Conservation (phyloP, 352 stramenopile species). For the Phytophthora multivora region DNA sequence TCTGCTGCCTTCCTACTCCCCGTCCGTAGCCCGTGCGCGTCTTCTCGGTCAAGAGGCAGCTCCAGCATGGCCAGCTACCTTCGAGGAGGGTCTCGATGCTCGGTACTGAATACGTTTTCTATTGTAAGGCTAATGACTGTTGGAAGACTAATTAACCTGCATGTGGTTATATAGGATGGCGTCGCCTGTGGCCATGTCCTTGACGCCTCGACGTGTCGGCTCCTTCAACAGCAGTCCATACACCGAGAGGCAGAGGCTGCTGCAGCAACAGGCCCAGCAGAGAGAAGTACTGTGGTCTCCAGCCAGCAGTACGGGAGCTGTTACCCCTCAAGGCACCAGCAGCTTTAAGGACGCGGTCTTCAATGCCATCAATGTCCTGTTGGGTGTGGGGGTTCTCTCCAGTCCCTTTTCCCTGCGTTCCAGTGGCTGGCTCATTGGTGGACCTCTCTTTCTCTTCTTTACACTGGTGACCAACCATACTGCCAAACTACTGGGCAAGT, state of each 20-base stretch:
- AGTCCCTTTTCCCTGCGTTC: slow-evolving; percentile 84
- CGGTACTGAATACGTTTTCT: slow-evolving; percentile 33
- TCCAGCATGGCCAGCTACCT: slow-evolving; percentile 71
- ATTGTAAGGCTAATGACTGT: neutral
- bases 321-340: slow-evolving; percentile 46
- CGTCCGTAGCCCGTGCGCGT: slow-evolving; percentile 45
- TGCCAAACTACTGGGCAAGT: slow-evolving; percentile 81
- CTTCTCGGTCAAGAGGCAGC: slow-evolving; percentile 35
- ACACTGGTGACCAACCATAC: slow-evolving; percentile 87
- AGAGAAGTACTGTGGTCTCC: slow-evolving; percentile 28
- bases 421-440: slow-evolving; percentile 72
- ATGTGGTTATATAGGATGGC: slow-evolving; percentile 38
- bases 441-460: slow-evolving; percentile 84
- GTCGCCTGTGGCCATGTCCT: slow-evolving; percentile 46
- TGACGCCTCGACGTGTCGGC: slow-evolving; percentile 20
- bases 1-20: slow-evolving; percentile 72
- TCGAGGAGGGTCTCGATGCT: slow-evolving; percentile 67
- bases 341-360: slow-evolving; percentile 80
- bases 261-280: slow-evolving; percentile 32
- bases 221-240: slow-evolving; percentile 47
- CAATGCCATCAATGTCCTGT: slow-evolving; percentile 87
- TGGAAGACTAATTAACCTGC: neutral
- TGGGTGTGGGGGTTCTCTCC: slow-evolving; percentile 86
- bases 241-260: slow-evolving; percentile 45
- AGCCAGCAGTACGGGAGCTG: slow-evolving; percentile 14